These are phyloP conservation scores for Auricularia heimuer DNA, from an alignment of 768 basidiomycete genomes.

Conservation along the genomic window DNA sequence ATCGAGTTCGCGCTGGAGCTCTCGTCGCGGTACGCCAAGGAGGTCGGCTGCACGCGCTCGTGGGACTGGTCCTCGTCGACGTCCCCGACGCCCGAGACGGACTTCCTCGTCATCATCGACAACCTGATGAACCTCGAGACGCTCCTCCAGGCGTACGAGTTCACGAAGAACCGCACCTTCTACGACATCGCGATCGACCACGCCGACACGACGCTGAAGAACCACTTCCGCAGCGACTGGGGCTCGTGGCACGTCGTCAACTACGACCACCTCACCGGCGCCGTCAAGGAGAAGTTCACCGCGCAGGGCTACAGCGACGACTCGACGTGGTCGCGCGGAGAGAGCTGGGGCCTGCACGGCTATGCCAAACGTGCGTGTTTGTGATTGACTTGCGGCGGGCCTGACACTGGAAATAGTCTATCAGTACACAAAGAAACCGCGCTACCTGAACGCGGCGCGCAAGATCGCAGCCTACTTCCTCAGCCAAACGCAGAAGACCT, in stretches of 20 bases:
- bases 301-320: conserved; percentile 1
- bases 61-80: conserved; percentile 11
- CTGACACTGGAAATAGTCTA: conserved; percentile 8
- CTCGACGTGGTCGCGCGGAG: conserved; percentile 62
- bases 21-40: conserved; percentile 8
- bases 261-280: neutral
- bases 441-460: conserved; percentile 13
- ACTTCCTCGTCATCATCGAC: conserved; percentile 13
- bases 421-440: conserved; percentile 9
- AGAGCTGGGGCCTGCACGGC: conserved; percentile 63
- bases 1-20: conserved; percentile 11
- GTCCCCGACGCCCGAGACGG: neutral
- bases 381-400: neutral
- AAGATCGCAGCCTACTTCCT: conserved; percentile 3
- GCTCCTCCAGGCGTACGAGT: conserved; percentile 3
- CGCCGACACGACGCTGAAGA: conserved; percentile 15
- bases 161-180: conserved; percentile 9
- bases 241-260: neutral
- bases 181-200: conserved; percentile 16
- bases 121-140: conserved; percentile 15
- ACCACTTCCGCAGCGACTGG: conserved; percentile 13
- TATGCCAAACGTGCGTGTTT: conserved; percentile 50
- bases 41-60: conserved; percentile 12
- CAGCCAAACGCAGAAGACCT: neutral
- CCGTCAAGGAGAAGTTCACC: neutral